Conservation (phyloP, 768 basidiomycete species). For the Auricularia sp. region DNA sequence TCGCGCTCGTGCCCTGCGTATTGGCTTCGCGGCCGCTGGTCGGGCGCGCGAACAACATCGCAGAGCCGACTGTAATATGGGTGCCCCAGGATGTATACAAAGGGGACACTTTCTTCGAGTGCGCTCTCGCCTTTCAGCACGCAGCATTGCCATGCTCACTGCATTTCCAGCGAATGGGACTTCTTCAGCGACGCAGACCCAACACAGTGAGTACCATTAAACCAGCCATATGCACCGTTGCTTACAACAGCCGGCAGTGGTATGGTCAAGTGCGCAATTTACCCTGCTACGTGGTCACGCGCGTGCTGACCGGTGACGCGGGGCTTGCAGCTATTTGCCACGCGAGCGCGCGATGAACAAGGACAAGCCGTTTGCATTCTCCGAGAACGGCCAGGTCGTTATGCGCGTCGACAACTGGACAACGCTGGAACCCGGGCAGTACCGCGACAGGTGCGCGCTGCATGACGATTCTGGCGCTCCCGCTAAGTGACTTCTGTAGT, state of each 20-base stretch:
- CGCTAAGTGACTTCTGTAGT: conserved; percentile 29
- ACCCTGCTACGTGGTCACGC: conserved; percentile 2
- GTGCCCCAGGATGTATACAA: conserved; percentile 56
- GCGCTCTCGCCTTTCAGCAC: conserved; percentile 12
- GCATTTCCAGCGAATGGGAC: conserved; percentile 34
- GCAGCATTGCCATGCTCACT: conserved; percentile 6
- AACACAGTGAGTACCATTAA: conserved; percentile 42
- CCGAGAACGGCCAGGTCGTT: conserved; percentile 50
- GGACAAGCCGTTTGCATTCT: conserved; percentile 42
- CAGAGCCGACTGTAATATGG: conserved; percentile 38
- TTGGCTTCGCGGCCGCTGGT: background rate
- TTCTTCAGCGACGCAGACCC: conserved; percentile 59
- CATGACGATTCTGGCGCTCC: background rate
- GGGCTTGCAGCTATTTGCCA: conserved; percentile 42
- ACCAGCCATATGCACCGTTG: conserved; percentile 6
- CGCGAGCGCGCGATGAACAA: conserved; percentile 41
- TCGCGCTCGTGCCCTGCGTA: background rate
- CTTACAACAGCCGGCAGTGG: conserved; percentile 38
- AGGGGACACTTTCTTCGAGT: conserved; percentile 66
- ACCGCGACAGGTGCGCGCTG: conserved; percentile 46
- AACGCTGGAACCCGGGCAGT: conserved; percentile 39
- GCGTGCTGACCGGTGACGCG: conserved; percentile 6
- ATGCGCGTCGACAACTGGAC: conserved; percentile 73
- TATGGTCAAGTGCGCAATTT: conserved; percentile 49
- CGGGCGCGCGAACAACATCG: background rate